Evolutionary conservation across 2,329 filamentous ascomycete species (phyloP).

Genomic region (Aspergillus proliferans): DNA sequence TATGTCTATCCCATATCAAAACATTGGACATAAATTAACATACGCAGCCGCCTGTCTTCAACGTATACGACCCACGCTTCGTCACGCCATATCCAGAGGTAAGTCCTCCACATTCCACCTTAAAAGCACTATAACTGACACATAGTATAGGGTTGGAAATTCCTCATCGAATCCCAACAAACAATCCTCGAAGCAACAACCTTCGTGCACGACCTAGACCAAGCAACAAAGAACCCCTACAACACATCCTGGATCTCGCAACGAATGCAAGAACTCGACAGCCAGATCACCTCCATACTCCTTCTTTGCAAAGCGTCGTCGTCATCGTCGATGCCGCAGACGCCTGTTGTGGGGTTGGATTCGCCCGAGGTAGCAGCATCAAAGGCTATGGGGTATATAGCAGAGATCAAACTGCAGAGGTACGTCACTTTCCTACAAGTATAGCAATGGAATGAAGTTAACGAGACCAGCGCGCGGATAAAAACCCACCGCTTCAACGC

Average conservation of each 20-base stretch:
- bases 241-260: slow-evolving; percentile 10
- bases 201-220: slow-evolving; percentile 16
- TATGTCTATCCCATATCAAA: slow-evolving; percentile 17
- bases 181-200: slow-evolving; percentile 16
- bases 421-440: not conserved
- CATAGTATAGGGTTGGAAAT: slow-evolving; percentile 17
- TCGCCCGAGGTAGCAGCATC: slow-evolving; percentile 16
- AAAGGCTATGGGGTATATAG: slow-evolving; percentile 15
- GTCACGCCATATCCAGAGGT: not conserved
- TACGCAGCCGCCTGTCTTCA: slow-evolving; percentile 11
- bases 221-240: slow-evolving; percentile 4
- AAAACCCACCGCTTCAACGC: slow-evolving; percentile 19
- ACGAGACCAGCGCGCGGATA: slow-evolving; percentile 11
- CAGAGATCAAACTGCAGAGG: slow-evolving; percentile 23
- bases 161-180: slow-evolving; percentile 20
- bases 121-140: slow-evolving; percentile 12
- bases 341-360: not conserved
- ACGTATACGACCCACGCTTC: slow-evolving; percentile 5
- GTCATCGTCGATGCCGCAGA: slow-evolving; percentile 3
- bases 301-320: slow-evolving; percentile 7
- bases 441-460: not conserved
- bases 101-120: not conserved
- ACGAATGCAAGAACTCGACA: slow-evolving; percentile 15
- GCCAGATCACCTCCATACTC: slow-evolving; percentile 12
- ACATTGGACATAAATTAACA: not conserved